phyloP scores from a whole-genome alignment of 2,329 filamentous ascomycete species.

The Cercospora beticola region DNA sequence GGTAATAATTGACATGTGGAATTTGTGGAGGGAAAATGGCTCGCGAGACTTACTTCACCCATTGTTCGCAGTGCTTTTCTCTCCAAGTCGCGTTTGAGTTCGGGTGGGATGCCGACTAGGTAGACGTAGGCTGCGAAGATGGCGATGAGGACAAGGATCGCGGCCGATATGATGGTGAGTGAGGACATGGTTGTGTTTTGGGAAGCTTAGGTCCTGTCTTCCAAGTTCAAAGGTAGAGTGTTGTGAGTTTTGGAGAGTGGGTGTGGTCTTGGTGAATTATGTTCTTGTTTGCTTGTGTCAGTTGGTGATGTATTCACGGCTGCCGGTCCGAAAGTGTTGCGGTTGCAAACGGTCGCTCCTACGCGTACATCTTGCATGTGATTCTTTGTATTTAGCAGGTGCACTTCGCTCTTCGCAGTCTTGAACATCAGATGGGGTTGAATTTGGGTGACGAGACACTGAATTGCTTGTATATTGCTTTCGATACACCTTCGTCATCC shows the following conservation, averaged over 20 bases:
- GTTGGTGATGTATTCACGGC: not conserved
- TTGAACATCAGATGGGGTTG: not conserved
- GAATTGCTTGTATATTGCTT: not conserved
- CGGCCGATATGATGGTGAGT: constrained; percentile 28
- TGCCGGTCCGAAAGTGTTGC: not conserved
- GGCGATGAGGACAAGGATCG: constrained; percentile 39
- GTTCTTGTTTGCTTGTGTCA: not conserved
- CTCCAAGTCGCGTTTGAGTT: constrained; percentile 49
- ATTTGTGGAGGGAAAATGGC: too few species aligned
- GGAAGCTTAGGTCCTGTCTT: not conserved
- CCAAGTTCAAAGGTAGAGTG: not conserved
- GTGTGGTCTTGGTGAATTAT: not conserved
- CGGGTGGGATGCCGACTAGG: constrained; percentile 50
- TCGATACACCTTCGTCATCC: not conserved
- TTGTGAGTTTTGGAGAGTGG: not conserved
- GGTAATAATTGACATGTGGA: too few species aligned
- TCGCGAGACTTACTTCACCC: constrained; percentile 40
- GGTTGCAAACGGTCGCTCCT: not conserved
- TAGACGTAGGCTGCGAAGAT: constrained; percentile 44
- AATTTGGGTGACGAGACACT: not conserved
- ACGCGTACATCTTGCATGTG: too few species aligned
- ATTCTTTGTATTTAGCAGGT: too few species aligned
- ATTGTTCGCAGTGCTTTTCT: constrained; percentile 51
- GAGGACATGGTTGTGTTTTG: constrained; percentile 25
- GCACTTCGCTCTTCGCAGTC: not conserved